phyloP scores from a whole-genome alignment of 2,329 filamentous ascomycete species.

The Fusarium sp. region DNA sequence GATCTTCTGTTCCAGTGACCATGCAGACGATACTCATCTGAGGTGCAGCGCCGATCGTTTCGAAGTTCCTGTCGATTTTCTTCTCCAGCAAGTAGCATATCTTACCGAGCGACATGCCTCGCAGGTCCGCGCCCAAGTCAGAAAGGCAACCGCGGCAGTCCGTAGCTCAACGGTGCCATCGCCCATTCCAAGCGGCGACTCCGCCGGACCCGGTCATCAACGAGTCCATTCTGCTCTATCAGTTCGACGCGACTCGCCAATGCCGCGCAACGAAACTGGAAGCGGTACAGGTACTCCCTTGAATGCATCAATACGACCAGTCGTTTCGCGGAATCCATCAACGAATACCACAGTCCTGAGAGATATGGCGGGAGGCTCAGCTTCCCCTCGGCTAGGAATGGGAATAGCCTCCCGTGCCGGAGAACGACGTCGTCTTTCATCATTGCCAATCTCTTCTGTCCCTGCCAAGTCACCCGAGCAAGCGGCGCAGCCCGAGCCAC shows the following conservation, averaged over 20 bases:
- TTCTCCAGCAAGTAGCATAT: constrained; percentile 93
- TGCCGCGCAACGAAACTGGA: constrained; percentile 57
- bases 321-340: constrained; percentile 59
- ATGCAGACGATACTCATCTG: constrained; percentile 36
- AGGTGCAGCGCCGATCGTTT: constrained; percentile 73
- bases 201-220: constrained; percentile 48
- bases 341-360: constrained; percentile 55
- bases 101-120: constrained; percentile 90
- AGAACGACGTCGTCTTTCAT: constrained; percentile 56
- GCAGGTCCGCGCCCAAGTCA: constrained; percentile 89
- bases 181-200: constrained; percentile 62
- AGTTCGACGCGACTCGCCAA: constrained; percentile 65
- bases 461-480: constrained; percentile 38
- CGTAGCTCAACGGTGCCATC: constrained; percentile 66
- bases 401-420: constrained; percentile 22
- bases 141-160: constrained; percentile 71
- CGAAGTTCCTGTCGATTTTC: constrained; percentile 85
- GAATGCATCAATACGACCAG: constrained; percentile 55
- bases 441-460: constrained; percentile 52
- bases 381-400: constrained; percentile 45
- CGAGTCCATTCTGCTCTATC: constrained; percentile 64
- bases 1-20: constrained; percentile 26
- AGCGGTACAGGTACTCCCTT: constrained; percentile 55
- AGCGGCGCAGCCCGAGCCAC: constrained; percentile 20
- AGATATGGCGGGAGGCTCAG: constrained; percentile 46